Conservation (phyloP, 2,329 filamentous ascomycete genomes). For the Neofusicoccum laricinum region DNA sequence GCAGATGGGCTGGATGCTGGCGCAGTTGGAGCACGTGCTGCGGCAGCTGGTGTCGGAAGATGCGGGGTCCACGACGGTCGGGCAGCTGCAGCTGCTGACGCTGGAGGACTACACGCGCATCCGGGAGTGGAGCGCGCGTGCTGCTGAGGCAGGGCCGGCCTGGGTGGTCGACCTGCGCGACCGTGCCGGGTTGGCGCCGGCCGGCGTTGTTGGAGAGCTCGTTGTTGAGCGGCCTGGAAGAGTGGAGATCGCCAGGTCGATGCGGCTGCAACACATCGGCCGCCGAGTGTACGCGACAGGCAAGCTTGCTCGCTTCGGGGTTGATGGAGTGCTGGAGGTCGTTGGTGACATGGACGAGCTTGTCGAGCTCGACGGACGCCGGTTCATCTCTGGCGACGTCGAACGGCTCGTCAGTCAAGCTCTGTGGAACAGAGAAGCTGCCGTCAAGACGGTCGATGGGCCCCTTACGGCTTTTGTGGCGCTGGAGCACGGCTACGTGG, state of each 20-base stretch:
- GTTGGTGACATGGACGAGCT: slow-evolving; percentile 20
- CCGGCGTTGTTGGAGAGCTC: slow-evolving; percentile 39
- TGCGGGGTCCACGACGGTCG: slow-evolving; percentile 16
- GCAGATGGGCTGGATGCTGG: slow-evolving; percentile 53
- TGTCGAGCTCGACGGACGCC: slow-evolving; percentile 12
- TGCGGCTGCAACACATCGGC: slow-evolving; percentile 32
- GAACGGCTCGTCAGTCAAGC: slow-evolving; percentile 23
- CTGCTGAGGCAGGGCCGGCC: background rate
- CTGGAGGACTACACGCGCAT: slow-evolving; percentile 39
- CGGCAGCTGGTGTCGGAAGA: slow-evolving; percentile 40
- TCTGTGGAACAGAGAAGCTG: background rate
- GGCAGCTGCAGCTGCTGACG: slow-evolving; percentile 38
- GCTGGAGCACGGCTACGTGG: background rate
- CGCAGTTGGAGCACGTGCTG: slow-evolving; percentile 51
- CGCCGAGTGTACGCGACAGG: slow-evolving; percentile 35
- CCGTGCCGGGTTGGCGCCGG: slow-evolving; percentile 35
- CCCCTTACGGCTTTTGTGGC: slow-evolving; percentile 23
- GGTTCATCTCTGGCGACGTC: slow-evolving; percentile 29
- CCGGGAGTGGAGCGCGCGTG: slow-evolving; percentile 25
- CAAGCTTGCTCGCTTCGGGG: slow-evolving; percentile 34
- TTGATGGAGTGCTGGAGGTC: slow-evolving; percentile 32
- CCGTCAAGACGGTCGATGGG: background rate
- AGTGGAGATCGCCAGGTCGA: slow-evolving; percentile 29
- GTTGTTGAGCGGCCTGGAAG: slow-evolving; percentile 40
- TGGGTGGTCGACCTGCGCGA: slow-evolving; percentile 35